Conservation (phyloP, 225 moss, liverwort and hornwort species). For the Pseudisothecium myosuroides region DNA sequence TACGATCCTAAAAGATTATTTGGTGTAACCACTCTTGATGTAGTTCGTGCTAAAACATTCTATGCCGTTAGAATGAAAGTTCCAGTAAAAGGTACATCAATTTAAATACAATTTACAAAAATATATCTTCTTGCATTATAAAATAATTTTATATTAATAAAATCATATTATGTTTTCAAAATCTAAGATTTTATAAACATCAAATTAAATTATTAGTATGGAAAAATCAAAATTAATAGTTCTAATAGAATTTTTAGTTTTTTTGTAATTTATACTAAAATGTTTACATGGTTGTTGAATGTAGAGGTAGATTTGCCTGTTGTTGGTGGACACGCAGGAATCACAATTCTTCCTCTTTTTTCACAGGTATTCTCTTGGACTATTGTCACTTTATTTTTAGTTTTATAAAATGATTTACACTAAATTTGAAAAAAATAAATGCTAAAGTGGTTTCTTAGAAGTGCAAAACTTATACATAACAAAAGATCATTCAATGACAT, state of each 20-base stretch:
- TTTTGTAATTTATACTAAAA: background rate
- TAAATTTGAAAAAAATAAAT: background rate
- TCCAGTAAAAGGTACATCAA: background rate
- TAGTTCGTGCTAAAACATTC: conserved; percentile 62
- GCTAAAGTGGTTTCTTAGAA: accelerated
- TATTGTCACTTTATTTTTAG: background rate
- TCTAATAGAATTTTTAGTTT: background rate
- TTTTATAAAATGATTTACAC: no score
- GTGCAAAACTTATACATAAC: background rate
- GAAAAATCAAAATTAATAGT: no score
- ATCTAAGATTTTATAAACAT: background rate
- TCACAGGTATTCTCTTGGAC: conserved; percentile 11
- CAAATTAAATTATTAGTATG: background rate
- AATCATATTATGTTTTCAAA: no score
- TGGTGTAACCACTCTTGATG: conserved; percentile 71
- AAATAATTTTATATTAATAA: no score
- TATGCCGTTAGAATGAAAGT: conserved; percentile 47
- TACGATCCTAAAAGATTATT: conserved; percentile 61
- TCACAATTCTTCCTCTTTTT: conserved; percentile 66
- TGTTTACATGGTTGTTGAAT: background rate
- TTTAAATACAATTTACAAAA: background rate
- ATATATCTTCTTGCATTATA: background rate
- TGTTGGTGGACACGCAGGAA: conserved; percentile 68
- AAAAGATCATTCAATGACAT: background rate
- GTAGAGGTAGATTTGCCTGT: conserved; percentile 70